Conservation (phyloP, 805 yeast genomes). For the Phaffomyces antillensis region DNA sequence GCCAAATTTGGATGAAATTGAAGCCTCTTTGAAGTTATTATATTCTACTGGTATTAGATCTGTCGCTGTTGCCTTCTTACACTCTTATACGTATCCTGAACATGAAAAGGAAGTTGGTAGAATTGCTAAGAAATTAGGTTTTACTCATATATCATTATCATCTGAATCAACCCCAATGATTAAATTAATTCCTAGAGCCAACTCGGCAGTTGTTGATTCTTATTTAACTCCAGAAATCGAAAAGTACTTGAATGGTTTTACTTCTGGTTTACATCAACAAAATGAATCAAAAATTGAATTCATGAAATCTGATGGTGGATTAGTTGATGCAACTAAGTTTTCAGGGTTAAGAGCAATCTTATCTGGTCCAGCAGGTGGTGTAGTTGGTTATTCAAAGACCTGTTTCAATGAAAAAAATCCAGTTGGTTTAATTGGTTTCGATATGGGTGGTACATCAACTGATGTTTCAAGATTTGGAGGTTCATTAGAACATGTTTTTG, state of each 20-base stretch:
- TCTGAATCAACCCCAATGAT: slow-evolving; percentile 72
- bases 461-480: slow-evolving; percentile 78
- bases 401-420: slow-evolving; percentile 51
- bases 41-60: slow-evolving; percentile 57
- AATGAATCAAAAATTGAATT: slow-evolving; percentile 51
- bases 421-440: slow-evolving; percentile 71
- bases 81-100: slow-evolving; percentile 63
- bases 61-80: slow-evolving; percentile 64
- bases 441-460: slow-evolving; percentile 90
- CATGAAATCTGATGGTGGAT: slow-evolving; percentile 97
- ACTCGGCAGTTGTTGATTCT: slow-evolving; percentile 76
- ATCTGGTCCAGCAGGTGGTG: slow-evolving; percentile 98
- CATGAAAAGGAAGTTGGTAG: slow-evolving; percentile 58
- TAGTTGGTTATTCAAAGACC: slow-evolving; percentile 86
- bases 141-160: slow-evolving; percentile 60
- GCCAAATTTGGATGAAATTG: slow-evolving; percentile 42
- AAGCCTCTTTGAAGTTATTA: slow-evolving; percentile 34
- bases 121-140: slow-evolving; percentile 61
- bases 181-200: slow-evolving; percentile 65
- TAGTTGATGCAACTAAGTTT: slow-evolving; percentile 75
- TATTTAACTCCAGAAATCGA: slow-evolving; percentile 75
- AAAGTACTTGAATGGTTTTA: slow-evolving; percentile 54
- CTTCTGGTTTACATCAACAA: slow-evolving; percentile 49
- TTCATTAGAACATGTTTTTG: slow-evolving; percentile 69
- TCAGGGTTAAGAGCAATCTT: slow-evolving; percentile 84